Conservation (phyloP, 495 filamentous ascomycete genomes). For the Penicillium cataractarum region DNA sequence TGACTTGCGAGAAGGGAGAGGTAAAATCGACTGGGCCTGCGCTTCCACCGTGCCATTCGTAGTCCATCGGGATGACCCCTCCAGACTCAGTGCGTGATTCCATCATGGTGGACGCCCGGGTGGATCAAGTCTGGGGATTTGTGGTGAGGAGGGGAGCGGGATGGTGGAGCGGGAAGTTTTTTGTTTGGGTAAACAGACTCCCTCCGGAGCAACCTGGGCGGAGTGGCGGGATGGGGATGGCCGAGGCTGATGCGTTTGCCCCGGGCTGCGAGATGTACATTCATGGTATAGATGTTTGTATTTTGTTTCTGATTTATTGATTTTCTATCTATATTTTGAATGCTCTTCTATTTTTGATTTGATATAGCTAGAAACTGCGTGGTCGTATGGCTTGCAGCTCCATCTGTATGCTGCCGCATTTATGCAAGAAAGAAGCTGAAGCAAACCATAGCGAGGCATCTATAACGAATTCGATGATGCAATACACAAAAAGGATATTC, state of each 20-base stretch:
- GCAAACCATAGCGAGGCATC: not conserved
- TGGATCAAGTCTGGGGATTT: conserved; percentile 14
- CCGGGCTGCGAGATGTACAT: too few relatives aligned
- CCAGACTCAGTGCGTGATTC: conserved; percentile 40
- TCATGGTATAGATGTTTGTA: not conserved
- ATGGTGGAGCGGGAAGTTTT: conserved; percentile 26
- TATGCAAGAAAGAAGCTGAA: not conserved
- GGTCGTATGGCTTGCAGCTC: not conserved
- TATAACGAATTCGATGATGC: not conserved
- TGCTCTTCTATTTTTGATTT: too few relatives aligned
- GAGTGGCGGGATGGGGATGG: conserved; percentile 12
- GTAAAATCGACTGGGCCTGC: conserved; percentile 56
- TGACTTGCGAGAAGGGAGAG: conserved; percentile 61
- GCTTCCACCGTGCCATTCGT: conserved; percentile 57
- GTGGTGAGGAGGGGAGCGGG: conserved; percentile 16
- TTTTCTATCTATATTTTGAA: not conserved
- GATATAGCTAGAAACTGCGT: not conserved
- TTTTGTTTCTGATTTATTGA: not conserved
- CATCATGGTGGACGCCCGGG: conserved; percentile 36
- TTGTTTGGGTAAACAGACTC: conserved; percentile 38
- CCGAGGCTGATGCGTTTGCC: too few relatives aligned
- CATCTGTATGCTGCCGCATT: not conserved
- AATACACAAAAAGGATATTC: not conserved
- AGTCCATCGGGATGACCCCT: conserved; percentile 69
- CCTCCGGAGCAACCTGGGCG: conserved; percentile 30